These are phyloP conservation scores for Auricularia auricula-judae DNA, from an alignment of 768 basidiomycete species.

Conservation along the genomic window DNA sequence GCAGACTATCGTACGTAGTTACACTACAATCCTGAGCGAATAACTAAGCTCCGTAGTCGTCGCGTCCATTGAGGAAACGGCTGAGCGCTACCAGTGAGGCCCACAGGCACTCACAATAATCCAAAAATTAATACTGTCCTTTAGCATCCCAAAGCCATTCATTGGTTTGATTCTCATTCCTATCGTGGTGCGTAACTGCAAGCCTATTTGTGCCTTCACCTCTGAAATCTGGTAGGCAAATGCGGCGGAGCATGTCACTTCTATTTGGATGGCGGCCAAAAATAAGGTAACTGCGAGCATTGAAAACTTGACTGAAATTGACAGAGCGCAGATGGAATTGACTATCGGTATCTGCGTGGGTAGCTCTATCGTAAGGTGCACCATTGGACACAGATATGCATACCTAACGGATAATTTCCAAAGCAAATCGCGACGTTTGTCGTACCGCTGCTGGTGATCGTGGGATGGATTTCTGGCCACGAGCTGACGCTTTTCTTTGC, in stretches of 20 bases:
- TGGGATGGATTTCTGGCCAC: slow-evolving; percentile 75
- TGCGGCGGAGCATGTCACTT: slow-evolving; percentile 67
- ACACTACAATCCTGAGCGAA: background rate
- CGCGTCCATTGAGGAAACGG: slow-evolving; percentile 86
- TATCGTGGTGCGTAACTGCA: slow-evolving; percentile 53
- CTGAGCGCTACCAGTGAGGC: slow-evolving; percentile 44
- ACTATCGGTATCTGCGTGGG: slow-evolving; percentile 76
- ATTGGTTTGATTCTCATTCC: slow-evolving; percentile 82
- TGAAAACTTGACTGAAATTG: slow-evolving; percentile 11
- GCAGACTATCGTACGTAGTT: slow-evolving; percentile 69
- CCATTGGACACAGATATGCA: slow-evolving; percentile 14
- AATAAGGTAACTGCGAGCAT: slow-evolving; percentile 24
- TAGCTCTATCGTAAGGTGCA: slow-evolving; percentile 52
- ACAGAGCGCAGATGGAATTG: slow-evolving; percentile 53
- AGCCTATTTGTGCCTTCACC: slow-evolving; percentile 4
- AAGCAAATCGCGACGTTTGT: slow-evolving; percentile 84
- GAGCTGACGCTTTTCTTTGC: slow-evolving; percentile 74
- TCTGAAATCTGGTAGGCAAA: slow-evolving; percentile 40
- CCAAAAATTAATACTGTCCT: background rate
- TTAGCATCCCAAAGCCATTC: slow-evolving; percentile 63
- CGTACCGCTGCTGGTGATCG: slow-evolving; percentile 75
- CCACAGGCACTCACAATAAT: background rate
- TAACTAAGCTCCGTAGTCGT: slow-evolving; percentile 43
- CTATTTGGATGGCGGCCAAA: slow-evolving; percentile 3
- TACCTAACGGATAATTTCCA: background rate